Base-by-base conservation (phyloP, 192 early-diverging fungal species). In the Coemansia sp. region DNA sequence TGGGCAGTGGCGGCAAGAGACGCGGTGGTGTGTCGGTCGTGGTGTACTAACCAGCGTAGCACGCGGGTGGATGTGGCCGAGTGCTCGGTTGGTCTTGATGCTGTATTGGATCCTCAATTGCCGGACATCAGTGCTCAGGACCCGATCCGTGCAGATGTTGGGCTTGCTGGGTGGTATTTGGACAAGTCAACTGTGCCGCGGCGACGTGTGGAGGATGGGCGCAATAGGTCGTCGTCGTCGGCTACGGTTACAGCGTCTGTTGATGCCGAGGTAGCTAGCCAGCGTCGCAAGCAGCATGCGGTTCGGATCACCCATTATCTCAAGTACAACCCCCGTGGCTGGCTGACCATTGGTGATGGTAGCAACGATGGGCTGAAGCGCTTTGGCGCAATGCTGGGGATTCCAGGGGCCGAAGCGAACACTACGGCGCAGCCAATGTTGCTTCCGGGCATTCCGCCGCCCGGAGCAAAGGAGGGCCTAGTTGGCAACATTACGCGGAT, bases 61-160 rank as follows among this genome's bases (percentile, higher is more conserved):
- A 42, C 48, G 18, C 64, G 64, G 31, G 29, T 65, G 23, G 70
- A 74, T 21, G 36, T 74, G 7, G 63, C 70, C 10, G 70, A 74
- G 35, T 47, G 59, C 42, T 62, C 69, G 0, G 34, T 30, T 5
- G 8, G 8, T 13, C 22, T 29, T 5, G 43, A 39, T 6, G 11
- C 12, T 2, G n/a, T n/a, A n/a, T n/a, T n/a, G n/a, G n/a, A n/a
- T n/a, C n/a, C n/a, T n/a, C n/a, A n/a, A n/a, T 34, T 65, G 30
- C 20, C 39, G 9, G 4, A 7, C 8, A 21, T 11, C 3, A 12
- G 13, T n/a, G 13, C 51, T 4, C 7, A 17, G 10, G 17, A 37
- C 4, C 30, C 27, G 2, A 27, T 53, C 16, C 58, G 56, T 3
- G 70, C 59, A 6, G 51, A 66, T 7, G 32, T 74, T 26, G 48